Evolutionary conservation across 1,284 basidiomycete species (phyloP).

Genomic region (Laetiporus sulphureus): DNA sequence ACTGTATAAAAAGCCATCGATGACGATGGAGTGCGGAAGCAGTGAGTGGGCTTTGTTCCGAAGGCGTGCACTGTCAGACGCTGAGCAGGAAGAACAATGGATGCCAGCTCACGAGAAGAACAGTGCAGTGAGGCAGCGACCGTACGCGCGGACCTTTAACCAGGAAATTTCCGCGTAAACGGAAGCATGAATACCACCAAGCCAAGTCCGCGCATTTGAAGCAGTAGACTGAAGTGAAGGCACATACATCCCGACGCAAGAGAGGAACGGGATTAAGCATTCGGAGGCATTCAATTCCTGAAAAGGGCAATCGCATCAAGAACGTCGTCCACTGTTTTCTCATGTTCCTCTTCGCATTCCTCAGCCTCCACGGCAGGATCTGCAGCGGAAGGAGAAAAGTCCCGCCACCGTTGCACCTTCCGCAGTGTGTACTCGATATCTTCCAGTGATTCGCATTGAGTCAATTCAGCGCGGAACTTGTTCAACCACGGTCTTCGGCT

Average conservation of each 20-base stretch:
- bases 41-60: too few species aligned
- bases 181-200: not conserved
- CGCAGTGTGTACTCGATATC: slow-evolving; percentile 40
- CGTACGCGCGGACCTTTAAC: not conserved
- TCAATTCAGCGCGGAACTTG: slow-evolving; percentile 44
- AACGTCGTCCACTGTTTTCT: not conserved
- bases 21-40: too few species aligned
- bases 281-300: not conserved
- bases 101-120: too few species aligned
- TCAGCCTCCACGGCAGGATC: not conserved
- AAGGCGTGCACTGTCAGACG: too few species aligned
- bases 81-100: too few species aligned
- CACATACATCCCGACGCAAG: too few species aligned
- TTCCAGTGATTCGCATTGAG: slow-evolving; percentile 34
- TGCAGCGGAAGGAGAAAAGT: slow-evolving; percentile 18
- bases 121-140: too few species aligned
- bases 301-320: slow-evolving; percentile 3
- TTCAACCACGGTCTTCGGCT: slow-evolving; percentile 47
- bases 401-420: slow-evolving; percentile 48
- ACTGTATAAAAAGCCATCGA: too few species aligned
- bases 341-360: slow-evolving; percentile 5
- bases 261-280: not conserved
- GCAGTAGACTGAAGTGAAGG: too few species aligned
- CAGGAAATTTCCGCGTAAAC: not conserved
- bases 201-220: too few species aligned